Evolutionary conservation across 495 filamentous ascomycete genomes (phyloP).

Genomic region (Penicillium ochrochloron): DNA sequence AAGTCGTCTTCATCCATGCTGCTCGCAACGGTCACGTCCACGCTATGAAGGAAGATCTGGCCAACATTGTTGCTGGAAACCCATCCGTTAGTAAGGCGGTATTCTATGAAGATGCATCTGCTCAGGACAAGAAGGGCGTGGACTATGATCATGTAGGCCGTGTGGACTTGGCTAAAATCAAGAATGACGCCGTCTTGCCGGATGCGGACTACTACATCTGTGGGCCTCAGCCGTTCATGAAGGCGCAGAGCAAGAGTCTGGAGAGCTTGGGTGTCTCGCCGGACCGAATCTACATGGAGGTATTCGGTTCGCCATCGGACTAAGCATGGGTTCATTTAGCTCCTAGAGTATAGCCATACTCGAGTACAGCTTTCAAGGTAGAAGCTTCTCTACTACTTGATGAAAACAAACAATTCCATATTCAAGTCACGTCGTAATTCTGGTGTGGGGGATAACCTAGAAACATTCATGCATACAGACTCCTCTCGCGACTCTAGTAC

Average conservation of each 20-base stretch:
- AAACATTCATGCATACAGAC: no score
- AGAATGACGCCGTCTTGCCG: slow-evolving; percentile 45
- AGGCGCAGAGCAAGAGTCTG: slow-evolving; percentile 49
- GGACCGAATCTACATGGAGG: slow-evolving; percentile 58
- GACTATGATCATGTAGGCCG: slow-evolving; percentile 57
- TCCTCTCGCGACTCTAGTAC: background rate
- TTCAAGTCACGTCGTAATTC: no score
- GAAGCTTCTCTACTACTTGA: background rate
- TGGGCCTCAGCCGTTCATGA: slow-evolving; percentile 65
- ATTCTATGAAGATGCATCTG: slow-evolving; percentile 30
- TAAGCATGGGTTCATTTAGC: background rate
- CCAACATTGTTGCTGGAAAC: slow-evolving; percentile 34
- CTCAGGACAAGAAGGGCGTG: slow-evolving; percentile 51
- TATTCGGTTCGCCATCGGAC: slow-evolving; percentile 50
- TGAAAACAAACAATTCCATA: background rate
- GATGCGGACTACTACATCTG: slow-evolving; percentile 65
- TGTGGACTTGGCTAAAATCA: slow-evolving; percentile 53
- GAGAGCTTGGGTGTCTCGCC: slow-evolving; percentile 49
- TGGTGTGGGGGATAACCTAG: no score
- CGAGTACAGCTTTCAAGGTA: background rate
- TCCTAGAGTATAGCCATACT: background rate
- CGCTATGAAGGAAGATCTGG: slow-evolving; percentile 57
- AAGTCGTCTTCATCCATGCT: slow-evolving; percentile 35
- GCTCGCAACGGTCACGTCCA: slow-evolving; percentile 39
- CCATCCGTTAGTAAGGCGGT: slow-evolving; percentile 21